Evolutionary conservation across 352 stramenopile genomes (phyloP).

Genomic region (Discostella stelligera): DNA sequence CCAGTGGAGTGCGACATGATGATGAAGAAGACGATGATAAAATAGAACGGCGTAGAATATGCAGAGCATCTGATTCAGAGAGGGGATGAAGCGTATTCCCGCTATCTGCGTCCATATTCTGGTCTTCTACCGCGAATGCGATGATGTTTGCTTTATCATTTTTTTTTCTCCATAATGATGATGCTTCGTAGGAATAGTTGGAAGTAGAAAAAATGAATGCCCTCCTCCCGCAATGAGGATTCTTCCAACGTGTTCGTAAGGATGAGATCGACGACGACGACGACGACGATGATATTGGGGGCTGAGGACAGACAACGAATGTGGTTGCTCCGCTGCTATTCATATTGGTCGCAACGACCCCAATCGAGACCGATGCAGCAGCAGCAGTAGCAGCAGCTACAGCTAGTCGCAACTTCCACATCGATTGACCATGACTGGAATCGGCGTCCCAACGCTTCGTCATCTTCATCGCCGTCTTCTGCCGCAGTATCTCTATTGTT

Average conservation of each 20-base stretch:
- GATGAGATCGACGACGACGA: neutral
- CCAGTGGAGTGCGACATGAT: neutral
- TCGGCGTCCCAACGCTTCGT: neutral
- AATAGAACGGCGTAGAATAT: neutral
- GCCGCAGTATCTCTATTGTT: too few relatives aligned
- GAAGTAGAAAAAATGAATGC: too few relatives aligned
- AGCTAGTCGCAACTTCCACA: neutral
- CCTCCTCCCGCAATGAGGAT: neutral
- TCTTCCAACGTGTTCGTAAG: too few relatives aligned
- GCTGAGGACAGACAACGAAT: neutral
- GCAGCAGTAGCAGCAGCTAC: too few relatives aligned
- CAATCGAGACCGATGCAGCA: neutral
- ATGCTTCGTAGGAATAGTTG: too few relatives aligned
- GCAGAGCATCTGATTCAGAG: neutral
- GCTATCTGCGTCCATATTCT: neutral
- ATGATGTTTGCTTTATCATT: too few relatives aligned
- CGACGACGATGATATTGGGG: neutral
- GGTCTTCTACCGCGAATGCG: neutral
- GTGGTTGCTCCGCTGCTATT: neutral
- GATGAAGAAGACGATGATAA: neutral
- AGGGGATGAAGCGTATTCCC: neutral
- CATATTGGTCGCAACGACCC: neutral
- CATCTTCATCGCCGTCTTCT: neutral
- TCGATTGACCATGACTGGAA: neutral
- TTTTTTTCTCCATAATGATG: too few relatives aligned